Percentiles rank a stretch among this genome's conserved stretches.
These are phyloP conservation scores for Nitzschia sp. DNA, from an alignment of 108 stramenopile genomes.

Conservation along the genomic window DNA sequence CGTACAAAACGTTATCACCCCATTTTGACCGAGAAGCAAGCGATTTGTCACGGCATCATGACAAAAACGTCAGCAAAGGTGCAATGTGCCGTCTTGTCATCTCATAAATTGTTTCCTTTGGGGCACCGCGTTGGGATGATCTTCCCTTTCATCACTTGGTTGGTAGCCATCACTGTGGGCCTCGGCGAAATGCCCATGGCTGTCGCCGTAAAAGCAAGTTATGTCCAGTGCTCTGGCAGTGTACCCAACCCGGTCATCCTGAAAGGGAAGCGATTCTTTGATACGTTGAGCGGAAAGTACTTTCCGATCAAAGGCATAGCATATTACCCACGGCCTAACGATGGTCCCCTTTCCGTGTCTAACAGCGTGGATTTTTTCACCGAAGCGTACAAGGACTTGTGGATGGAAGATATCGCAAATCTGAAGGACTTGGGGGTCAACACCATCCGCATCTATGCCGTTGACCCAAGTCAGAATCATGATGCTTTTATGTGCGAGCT, in stretches of 20 bases:
- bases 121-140: too few relatives aligned
- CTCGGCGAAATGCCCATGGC: too few relatives aligned
- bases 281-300: conserved; percentile 33
- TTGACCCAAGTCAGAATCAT: conserved; percentile 45
- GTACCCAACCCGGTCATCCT: conserved; percentile 9
- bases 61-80: too few relatives aligned
- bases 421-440: conserved; percentile 47
- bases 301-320: conserved; percentile 50
- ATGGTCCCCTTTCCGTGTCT: conserved; percentile 9
- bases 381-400: conserved; percentile 40
- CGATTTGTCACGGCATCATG: too few relatives aligned
- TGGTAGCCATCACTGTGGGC: too few relatives aligned
- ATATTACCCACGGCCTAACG: conserved; percentile 54
- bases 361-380: conserved; percentile 48
- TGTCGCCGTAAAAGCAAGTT: neutral
- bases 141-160: too few relatives aligned
- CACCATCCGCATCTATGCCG: conserved; percentile 48
- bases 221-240: conserved; percentile 3
- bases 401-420: conserved; percentile 42
- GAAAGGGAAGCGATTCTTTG: conserved; percentile 42
- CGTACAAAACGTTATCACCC: too few relatives aligned
- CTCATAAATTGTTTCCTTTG: too few relatives aligned
- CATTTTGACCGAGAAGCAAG: too few relatives aligned
- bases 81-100: too few relatives aligned
- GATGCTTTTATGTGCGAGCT: conserved; percentile 56